A percentile compares a stretch with the other conserved stretches of the same genome.
phyloP scores from a whole-genome alignment of 768 basidiomycete genomes.

The Amanita pallidorosea region DNA sequence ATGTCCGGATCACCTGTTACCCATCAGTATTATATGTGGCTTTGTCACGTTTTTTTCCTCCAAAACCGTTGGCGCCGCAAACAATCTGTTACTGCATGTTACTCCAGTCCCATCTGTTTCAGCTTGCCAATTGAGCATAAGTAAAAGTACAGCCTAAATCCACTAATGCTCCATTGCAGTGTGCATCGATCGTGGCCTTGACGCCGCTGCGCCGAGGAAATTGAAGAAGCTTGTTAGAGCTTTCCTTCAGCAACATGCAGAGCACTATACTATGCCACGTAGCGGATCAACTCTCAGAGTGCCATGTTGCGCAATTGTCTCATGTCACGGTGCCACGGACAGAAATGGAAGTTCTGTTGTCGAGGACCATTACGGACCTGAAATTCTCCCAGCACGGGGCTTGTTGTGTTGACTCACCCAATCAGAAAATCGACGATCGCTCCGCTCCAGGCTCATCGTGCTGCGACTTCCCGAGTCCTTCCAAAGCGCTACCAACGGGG shows the following conservation, averaged over 20 bases:
- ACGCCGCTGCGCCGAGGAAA: constrained; percentile 1
- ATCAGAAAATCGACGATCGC: too few relatives aligned
- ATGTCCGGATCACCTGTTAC: not conserved
- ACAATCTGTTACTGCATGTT: not conserved
- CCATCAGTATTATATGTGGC: too few relatives aligned
- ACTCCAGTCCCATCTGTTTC: constrained; percentile 4
- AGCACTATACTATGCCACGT: not conserved
- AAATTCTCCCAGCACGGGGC: not conserved
- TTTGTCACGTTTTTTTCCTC: not conserved
- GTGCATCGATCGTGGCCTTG: constrained; percentile 1
- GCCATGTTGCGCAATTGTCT: not conserved
- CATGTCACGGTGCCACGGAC: constrained; percentile 1
- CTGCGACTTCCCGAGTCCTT: too few relatives aligned
- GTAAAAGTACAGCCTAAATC: not conserved
- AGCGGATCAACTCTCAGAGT: constrained; percentile 1
- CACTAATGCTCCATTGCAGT: not conserved
- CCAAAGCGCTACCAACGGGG: too few relatives aligned
- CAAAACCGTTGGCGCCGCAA: not conserved
- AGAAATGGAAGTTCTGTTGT: constrained; percentile 2
- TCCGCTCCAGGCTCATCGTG: too few relatives aligned
- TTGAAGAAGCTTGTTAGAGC: not conserved
- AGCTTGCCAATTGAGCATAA: not conserved
- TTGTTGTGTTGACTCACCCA: not conserved
- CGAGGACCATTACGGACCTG: not conserved
- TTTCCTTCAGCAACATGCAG: not conserved